Percentiles rank a stretch among this genome's conserved stretches.
Evolutionary conservation across 108 stramenopile genomes (phyloP).

Genomic region (Cyclotella atomus): DNA sequence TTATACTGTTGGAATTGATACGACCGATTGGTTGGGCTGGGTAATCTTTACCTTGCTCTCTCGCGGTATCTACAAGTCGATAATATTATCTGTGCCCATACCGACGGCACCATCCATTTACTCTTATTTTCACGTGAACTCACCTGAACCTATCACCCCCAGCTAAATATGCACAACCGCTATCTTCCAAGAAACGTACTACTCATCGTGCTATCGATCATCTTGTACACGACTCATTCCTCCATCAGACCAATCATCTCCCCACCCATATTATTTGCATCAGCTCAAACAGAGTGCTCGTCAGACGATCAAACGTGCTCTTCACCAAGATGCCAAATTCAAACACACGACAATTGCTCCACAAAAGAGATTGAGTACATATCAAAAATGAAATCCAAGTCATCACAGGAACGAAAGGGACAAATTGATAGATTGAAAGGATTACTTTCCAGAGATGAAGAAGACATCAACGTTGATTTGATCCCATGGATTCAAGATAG

Average conservation of each 20-base stretch:
- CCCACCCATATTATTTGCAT: neutral
- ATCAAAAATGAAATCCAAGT: neutral
- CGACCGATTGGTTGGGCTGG: too few species aligned
- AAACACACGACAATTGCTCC: constrained; percentile 11
- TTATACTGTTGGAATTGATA: too few species aligned
- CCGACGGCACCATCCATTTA: too few species aligned
- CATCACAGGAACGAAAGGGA: neutral
- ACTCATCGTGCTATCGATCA: neutral
- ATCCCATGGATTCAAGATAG: constrained; percentile 15
- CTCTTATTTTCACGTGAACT: too few species aligned
- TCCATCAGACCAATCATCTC: neutral
- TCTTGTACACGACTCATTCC: neutral
- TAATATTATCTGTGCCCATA: too few species aligned
- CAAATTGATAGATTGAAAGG: constrained; percentile 7
- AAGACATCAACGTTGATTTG: neutral
- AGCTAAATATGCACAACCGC: too few species aligned
- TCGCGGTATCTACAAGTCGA: too few species aligned
- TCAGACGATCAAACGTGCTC: constrained; percentile 9
- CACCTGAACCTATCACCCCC: too few species aligned
- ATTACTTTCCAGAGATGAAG: constrained; percentile 4
- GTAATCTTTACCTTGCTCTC: too few species aligned
- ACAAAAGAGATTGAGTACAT: constrained; percentile 11
- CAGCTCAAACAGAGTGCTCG: constrained; percentile 2
- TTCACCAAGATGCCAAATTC: neutral
- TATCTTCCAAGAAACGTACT: neutral